Evolutionary conservation across 306 rosid species (phyloP).

Genomic region (Prinsepia uniflora): DNA sequence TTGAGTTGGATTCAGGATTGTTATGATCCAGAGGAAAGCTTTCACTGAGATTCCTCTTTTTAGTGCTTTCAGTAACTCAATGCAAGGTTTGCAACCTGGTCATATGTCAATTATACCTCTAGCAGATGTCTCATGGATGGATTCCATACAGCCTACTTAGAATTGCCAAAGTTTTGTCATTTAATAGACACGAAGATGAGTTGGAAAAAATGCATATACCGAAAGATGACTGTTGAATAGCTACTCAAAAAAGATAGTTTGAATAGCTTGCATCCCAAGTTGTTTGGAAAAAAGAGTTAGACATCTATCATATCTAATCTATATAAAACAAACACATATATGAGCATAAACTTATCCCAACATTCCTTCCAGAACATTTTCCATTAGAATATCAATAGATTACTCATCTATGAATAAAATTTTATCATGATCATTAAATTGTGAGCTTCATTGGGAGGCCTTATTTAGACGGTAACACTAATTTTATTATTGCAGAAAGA

Average conservation of each 20-base stretch:
- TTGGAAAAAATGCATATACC: constrained; percentile 8
- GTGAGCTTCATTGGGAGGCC: constrained; percentile 11
- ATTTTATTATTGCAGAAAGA: not conserved
- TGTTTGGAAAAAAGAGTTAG: not conserved
- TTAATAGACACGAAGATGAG: not conserved
- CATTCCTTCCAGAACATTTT: not conserved
- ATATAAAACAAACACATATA: not conserved
- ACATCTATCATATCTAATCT: not conserved
- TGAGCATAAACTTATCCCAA: not conserved
- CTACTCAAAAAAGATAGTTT: not conserved
- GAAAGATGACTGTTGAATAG: constrained; percentile 5
- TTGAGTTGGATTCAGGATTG: constrained; percentile 27
- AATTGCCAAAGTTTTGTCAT: not conserved
- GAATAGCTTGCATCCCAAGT: not conserved
- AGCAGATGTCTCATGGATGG: constrained; percentile 5
- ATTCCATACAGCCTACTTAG: not conserved
- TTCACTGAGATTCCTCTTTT: constrained; percentile 14
- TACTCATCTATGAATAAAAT: not conserved
- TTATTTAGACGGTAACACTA: not conserved
- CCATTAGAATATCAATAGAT: not conserved
- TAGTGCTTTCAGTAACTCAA: constrained; percentile 16
- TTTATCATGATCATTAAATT: not conserved
- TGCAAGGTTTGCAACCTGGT: constrained; percentile 22
- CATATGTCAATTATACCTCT: constrained; percentile 7
- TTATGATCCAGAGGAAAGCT: constrained; percentile 17